These are phyloP conservation scores for Capsicum pubescens DNA, from an alignment of 257 asterid species.

Conservation along the genomic window DNA sequence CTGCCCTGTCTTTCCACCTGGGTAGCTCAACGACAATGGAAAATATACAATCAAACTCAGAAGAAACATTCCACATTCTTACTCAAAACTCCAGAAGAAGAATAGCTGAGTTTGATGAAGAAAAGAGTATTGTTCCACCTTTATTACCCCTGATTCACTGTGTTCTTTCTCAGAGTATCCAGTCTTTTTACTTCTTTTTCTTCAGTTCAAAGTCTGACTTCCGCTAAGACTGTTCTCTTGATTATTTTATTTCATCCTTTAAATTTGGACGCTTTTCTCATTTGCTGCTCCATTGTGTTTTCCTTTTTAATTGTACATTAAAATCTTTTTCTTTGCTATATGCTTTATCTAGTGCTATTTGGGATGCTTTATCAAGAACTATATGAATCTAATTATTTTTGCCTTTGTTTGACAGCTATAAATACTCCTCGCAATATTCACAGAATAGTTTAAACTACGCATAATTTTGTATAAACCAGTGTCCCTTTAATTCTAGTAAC, in stretches of 20 bases:
- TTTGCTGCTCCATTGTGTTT: not conserved
- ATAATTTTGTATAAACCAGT: not conserved
- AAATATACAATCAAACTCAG: not conserved
- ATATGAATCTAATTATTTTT: not conserved
- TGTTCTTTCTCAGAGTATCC: not conserved
- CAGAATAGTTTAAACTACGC: not conserved
- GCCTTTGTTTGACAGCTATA: conserved; percentile 12
- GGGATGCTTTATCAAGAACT: not conserved
- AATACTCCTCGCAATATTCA: not conserved
- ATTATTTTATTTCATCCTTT: not conserved
- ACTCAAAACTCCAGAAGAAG: not conserved
- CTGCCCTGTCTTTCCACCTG: too few relatives aligned
- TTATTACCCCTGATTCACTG: not conserved
- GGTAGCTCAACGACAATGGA: not conserved
- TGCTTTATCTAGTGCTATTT: conserved; percentile 14
- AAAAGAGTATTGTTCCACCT: not conserved
- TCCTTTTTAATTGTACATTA: not conserved
- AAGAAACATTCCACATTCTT: not conserved
- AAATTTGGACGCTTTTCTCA: not conserved
- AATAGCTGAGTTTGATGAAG: not conserved
- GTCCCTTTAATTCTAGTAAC: not conserved
- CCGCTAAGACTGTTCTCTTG: not conserved
- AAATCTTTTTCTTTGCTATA: not conserved
- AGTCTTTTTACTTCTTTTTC: not conserved
- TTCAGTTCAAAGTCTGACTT: too few relatives aligned